phyloP scores from a whole-genome alignment of 768 basidiomycete genomes.

The Mycena floridula region DNA sequence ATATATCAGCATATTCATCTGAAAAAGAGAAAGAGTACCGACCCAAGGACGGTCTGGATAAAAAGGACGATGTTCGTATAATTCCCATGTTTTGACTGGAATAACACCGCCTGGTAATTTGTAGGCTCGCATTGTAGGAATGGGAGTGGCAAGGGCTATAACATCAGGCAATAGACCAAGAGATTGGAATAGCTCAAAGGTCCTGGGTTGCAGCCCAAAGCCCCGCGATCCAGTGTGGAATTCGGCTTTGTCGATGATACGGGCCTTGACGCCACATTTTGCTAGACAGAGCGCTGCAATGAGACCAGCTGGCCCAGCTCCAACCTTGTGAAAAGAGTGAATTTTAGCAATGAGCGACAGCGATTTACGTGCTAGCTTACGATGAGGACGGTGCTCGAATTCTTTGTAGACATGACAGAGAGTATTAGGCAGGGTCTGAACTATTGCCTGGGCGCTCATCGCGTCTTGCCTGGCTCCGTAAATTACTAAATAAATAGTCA shows the following conservation, averaged over 20 bases:
- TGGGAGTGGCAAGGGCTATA: constrained; percentile 10
- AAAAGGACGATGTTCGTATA: constrained; percentile 12
- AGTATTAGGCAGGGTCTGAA: too few species aligned
- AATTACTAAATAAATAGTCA: too few species aligned
- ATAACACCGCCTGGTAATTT: constrained; percentile 17
- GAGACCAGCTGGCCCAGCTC: constrained; percentile 24
- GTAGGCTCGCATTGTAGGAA: constrained; percentile 20
- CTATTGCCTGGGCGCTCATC: too few species aligned
- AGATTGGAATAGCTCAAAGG: constrained; percentile 15
- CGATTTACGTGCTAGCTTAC: neutral
- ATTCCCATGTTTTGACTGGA: constrained; percentile 18
- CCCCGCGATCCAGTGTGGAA: neutral
- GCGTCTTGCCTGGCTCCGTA: too few species aligned
- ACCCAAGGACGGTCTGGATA: constrained; percentile 17
- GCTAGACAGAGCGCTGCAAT: constrained; percentile 22
- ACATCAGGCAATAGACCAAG: constrained; percentile 16
- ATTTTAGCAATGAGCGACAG: too few species aligned
- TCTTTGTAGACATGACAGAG: too few species aligned
- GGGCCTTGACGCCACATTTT: constrained; percentile 21
- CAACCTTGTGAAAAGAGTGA: constrained; percentile 17
- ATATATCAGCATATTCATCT: too few species aligned
- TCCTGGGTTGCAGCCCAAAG: constrained; percentile 12
- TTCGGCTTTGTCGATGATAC: constrained; percentile 23
- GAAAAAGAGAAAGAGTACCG: neutral
- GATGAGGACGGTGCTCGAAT: too few species aligned